Evolutionary conservation across 768 basidiomycete genomes (phyloP), one percentile per base, ranked within the genome.

Genomic region (Termitomyces sp.): DNA sequence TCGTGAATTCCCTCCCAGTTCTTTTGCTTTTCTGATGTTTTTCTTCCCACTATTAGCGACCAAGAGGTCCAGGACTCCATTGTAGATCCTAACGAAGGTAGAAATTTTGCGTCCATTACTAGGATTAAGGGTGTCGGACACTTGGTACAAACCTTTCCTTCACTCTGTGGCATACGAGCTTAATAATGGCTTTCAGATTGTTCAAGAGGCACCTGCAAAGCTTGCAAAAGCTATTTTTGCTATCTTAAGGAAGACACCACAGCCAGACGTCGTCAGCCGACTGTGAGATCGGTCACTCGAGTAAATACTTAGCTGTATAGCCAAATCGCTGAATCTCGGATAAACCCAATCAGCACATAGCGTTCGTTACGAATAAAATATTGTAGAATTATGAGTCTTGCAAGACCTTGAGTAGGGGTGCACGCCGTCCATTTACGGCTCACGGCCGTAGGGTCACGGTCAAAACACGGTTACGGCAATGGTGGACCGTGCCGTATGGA

Each of bases 61-160:
- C 59, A 66, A 30, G 65, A 69, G 20, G 58, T 58, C 4, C 68
- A 69, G 51, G 68, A 71, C 27, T 68, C 69, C 3, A 51, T 71
- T 30, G 62, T 69, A 10, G 64, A 68, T 37, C 61, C 65, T 9
- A 57, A 68, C 36, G 67, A 67, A 56, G 65, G 68, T 3, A 62
- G 71, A 27, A 62, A 55, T 3, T 68, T 69, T 27, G 67, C 69
- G 1, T 70, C 69, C 26, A 60, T 74, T 18, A 69, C 63, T 6
- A 50, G 67, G 5, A 51, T 72, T 5, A 62, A 66, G 34, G 68
- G 66, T 14, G 69, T 61, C 26, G 74, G 72, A 1, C 72, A 75
- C 59, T 53, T 75, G 63, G 72, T 74, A 40, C 45, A 42, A 8
- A 44, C 36, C 30, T n/a, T 55, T 43, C 45, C 12, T 8, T 40